These are phyloP conservation scores for Quercus wislizeni DNA, from an alignment of 306 rosid species.

Conservation along the genomic window DNA sequence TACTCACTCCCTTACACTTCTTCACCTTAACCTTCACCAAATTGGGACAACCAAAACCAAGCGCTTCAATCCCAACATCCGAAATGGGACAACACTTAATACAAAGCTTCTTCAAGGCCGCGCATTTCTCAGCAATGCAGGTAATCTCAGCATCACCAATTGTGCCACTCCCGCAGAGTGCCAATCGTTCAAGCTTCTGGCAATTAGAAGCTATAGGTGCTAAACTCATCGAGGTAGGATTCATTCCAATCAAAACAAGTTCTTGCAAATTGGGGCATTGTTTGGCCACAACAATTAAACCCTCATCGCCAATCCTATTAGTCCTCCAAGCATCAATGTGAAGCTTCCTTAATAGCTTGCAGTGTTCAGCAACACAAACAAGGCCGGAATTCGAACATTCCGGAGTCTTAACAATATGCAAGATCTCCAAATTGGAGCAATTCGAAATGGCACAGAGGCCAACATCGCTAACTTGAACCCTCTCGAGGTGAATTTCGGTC, in stretches of 20 bases:
- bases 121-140: conserved; percentile 66
- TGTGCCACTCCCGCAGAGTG: conserved; percentile 70
- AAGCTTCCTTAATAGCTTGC: conserved; percentile 68
- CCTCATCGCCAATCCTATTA: conserved; percentile 70
- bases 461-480: conserved; percentile 71
- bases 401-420: conserved; percentile 62
- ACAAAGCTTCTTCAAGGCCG: conserved; percentile 70
- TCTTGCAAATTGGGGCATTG: conserved; percentile 65
- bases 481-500: conserved; percentile 70
- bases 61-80: conserved; percentile 57
- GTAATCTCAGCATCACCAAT: conserved; percentile 75
- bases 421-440: conserved; percentile 51
- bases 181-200: conserved; percentile 63
- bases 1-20: conserved; percentile 70
- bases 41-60: conserved; percentile 78
- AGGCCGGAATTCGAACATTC: conserved; percentile 72
- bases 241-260: conserved; percentile 73
- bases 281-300: conserved; percentile 57
- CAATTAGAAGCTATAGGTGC: conserved; percentile 62
- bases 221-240: conserved; percentile 55
- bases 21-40: conserved; percentile 78
- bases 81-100: conserved; percentile 86
- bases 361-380: conserved; percentile 49
- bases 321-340: conserved; percentile 90
- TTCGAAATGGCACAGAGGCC: conserved; percentile 64